A percentile compares a stretch with the other conserved stretches of the same genome.
Conservation (phyloP, 2,329 filamentous ascomycete species). For the Fusarium temperatum region DNA sequence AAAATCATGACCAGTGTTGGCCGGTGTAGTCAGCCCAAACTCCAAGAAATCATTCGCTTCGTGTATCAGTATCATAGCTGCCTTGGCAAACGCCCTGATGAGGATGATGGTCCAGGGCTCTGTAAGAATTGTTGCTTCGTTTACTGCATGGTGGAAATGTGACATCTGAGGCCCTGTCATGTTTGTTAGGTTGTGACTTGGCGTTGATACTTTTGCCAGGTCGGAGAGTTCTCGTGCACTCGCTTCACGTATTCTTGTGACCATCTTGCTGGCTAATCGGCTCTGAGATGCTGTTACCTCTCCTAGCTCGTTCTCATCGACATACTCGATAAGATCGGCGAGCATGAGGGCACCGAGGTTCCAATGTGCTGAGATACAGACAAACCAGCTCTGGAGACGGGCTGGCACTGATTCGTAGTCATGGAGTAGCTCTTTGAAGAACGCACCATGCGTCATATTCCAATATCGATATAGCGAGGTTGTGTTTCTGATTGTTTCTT, state of each 20-base stretch:
- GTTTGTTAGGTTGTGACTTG: slow-evolving; percentile 17
- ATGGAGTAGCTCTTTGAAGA: slow-evolving; percentile 60
- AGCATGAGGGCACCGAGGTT: slow-evolving; percentile 64
- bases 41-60: slow-evolving; percentile 38
- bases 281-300: slow-evolving; percentile 21
- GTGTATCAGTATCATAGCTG: slow-evolving; percentile 51
- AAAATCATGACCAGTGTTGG: slow-evolving; percentile 32
- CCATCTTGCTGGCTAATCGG: slow-evolving; percentile 45
- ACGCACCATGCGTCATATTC: slow-evolving; percentile 59
- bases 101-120: slow-evolving; percentile 69
- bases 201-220: slow-evolving; percentile 57
- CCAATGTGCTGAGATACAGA: slow-evolving; percentile 66
- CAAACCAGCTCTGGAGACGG: slow-evolving; percentile 67
- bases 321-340: slow-evolving; percentile 60
- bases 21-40: slow-evolving; percentile 27
- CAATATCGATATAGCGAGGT: slow-evolving; percentile 62
- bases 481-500: slow-evolving; percentile 58
- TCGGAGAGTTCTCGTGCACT: slow-evolving; percentile 58
- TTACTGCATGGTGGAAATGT: slow-evolving; percentile 63
- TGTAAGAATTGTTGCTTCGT: slow-evolving; percentile 62
- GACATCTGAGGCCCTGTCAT: slow-evolving; percentile 38
- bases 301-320: slow-evolving; percentile 53
- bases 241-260: slow-evolving; percentile 51
- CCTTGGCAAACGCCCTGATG: slow-evolving; percentile 61
- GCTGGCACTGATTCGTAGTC: slow-evolving; percentile 59